Evolutionary conservation across 2,329 filamentous ascomycete genomes (phyloP).

Genomic region (Penicillium thymicola): DNA sequence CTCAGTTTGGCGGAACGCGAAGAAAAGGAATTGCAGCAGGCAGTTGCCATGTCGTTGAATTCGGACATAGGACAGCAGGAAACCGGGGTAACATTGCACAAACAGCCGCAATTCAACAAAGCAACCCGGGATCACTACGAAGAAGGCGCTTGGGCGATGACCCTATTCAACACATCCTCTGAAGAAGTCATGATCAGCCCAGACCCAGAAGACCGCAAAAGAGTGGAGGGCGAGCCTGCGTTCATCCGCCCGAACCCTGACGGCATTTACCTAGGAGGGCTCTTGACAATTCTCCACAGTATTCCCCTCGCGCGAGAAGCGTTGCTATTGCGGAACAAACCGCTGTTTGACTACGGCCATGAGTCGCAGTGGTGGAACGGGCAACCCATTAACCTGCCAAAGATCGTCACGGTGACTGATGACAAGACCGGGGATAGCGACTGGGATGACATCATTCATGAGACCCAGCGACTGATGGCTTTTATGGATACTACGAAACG

Average conservation of each 20-base stretch:
- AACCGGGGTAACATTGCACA: constrained; percentile 48
- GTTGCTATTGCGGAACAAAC: constrained; percentile 49
- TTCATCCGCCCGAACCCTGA: constrained; percentile 57
- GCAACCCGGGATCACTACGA: constrained; percentile 56
- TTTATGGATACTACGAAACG: constrained; percentile 58
- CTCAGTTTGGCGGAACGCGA: constrained; percentile 44
- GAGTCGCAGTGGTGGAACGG: constrained; percentile 63
- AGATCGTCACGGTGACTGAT: constrained; percentile 48
- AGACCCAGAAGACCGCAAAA: constrained; percentile 49
- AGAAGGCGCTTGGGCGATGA: constrained; percentile 54
- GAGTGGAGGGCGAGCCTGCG: constrained; percentile 49
- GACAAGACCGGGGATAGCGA: constrained; percentile 33
- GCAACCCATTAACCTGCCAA: constrained; percentile 48
- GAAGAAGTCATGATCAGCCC: constrained; percentile 56
- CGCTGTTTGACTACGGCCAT: constrained; percentile 52
- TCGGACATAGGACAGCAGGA: constrained; percentile 51
- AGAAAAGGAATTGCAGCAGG: constrained; percentile 45
- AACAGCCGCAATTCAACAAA: constrained; percentile 50
- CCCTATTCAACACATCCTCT: constrained; percentile 45
- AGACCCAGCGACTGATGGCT: constrained; percentile 60
- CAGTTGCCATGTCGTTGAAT: constrained; percentile 47
- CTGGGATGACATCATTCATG: constrained; percentile 50
- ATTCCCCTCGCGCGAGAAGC: constrained; percentile 59
- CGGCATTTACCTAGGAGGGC: constrained; percentile 53
- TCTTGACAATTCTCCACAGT: constrained; percentile 60